Evolutionary conservation across 2,329 filamentous ascomycete genomes (phyloP).

Genomic region (Pseudogymnoascus sp.): DNA sequence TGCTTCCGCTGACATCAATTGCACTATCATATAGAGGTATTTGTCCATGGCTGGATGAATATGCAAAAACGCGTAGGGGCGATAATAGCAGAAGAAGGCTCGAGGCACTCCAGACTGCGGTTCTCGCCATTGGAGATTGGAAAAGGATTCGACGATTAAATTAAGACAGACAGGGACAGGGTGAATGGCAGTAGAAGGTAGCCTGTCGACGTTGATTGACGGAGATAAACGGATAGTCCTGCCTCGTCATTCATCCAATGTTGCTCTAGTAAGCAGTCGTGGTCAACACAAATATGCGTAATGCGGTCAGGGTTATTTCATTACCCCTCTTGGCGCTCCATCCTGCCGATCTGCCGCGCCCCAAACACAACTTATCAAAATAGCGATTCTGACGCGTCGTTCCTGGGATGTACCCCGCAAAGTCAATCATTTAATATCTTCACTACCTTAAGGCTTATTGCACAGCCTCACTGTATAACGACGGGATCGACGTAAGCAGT

Average conservation of each 20-base stretch:
- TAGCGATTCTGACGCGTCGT: not conserved
- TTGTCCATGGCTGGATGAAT: not conserved
- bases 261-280: not conserved
- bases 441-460: not conserved
- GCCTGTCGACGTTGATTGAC: not conserved
- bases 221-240: not conserved
- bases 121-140: not conserved
- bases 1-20: not conserved
- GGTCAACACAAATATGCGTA: not conserved
- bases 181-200: not conserved
- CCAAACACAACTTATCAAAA: not conserved
- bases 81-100: not conserved
- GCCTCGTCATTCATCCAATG: not conserved
- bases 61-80: not conserved
- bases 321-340: not conserved
- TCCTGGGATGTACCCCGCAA: not conserved
- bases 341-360: not conserved
- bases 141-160: not conserved
- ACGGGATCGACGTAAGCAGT: not conserved
- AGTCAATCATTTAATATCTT: not conserved
- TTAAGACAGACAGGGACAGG: not conserved
- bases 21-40: not conserved
- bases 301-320: not conserved
- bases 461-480: not conserved
- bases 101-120: not conserved